Conservation (phyloP, 352 stramenopile genomes). For the Globisporangium takayamanum region DNA sequence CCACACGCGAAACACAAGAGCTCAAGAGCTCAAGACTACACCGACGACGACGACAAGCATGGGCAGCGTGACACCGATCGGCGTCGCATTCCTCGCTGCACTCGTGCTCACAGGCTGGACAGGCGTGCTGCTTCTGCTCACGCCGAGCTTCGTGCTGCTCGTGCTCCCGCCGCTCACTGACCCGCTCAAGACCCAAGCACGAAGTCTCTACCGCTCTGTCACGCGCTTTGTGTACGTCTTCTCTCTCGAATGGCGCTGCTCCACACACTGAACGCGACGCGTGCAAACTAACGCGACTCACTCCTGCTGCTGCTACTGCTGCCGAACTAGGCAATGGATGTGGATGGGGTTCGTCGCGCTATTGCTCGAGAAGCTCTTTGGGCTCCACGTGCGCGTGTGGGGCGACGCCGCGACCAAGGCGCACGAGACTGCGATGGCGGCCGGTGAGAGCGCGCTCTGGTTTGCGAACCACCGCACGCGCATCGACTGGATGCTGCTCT, state of each 20-base stretch:
- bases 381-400: conserved; percentile 55
- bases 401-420: conserved; percentile 48
- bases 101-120: conserved; percentile 53
- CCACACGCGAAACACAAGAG: no score
- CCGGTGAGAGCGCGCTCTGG: conserved; percentile 59
- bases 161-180: conserved; percentile 22
- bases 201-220: conserved; percentile 40
- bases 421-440: conserved; percentile 28
- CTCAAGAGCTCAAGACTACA: conserved; percentile 7
- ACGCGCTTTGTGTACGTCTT: conserved; percentile 45
- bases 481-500: conserved; percentile 85
- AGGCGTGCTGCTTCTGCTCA: conserved; percentile 43
- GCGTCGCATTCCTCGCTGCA: conserved; percentile 41
- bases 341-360: conserved; percentile 73
- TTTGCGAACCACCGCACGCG: conserved; percentile 75
- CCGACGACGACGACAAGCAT: background rate
- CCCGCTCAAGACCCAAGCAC: conserved; percentile 13
- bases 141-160: conserved; percentile 45
- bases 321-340: conserved; percentile 51
- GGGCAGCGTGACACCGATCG: conserved; percentile 24
- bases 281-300: background rate
- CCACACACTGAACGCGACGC: background rate
- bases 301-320: background rate
- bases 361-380: conserved; percentile 55
- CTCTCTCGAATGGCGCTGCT: background rate